Evolutionary conservation across 1,284 basidiomycete species (phyloP).

Genomic region (Fomitopsis schrenkii): DNA sequence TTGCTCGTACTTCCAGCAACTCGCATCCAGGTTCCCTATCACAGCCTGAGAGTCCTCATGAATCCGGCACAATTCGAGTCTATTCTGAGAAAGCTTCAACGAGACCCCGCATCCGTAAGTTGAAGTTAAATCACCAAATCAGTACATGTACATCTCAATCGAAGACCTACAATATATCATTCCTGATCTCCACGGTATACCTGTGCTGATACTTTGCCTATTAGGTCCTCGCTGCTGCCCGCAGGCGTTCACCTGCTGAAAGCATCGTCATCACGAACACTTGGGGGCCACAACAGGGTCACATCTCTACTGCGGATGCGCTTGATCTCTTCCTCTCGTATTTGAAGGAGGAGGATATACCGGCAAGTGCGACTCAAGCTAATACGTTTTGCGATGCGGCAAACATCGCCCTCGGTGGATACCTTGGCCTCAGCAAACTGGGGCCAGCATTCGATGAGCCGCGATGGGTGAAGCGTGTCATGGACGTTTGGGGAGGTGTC

Average conservation of each 20-base stretch:
- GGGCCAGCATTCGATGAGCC: constrained; percentile 21
- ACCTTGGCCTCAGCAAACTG: constrained; percentile 31
- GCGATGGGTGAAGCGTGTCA: constrained; percentile 17
- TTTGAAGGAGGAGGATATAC: constrained; percentile 8
- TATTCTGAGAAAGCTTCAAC: not conserved
- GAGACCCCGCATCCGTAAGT: constrained; percentile 8
- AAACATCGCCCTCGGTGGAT: constrained; percentile 28
- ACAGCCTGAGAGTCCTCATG: not conserved
- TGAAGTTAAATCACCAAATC: no score
- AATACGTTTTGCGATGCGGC: constrained; percentile 7
- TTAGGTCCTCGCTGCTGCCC: constrained; percentile 12
- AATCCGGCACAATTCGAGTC: not conserved
- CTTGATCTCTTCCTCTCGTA: constrained; percentile 12
- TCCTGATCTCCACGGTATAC: no score
- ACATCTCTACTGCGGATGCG: not conserved
- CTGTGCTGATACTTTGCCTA: not conserved
- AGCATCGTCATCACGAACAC: not conserved
- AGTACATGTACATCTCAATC: no score
- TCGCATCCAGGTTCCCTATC: no score
- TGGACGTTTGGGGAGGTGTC: constrained; percentile 31
- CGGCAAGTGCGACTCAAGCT: not conserved
- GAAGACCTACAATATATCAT: no score
- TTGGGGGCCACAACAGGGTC: not conserved
- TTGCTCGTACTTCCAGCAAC: no score
- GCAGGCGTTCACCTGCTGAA: not conserved